Conservation (phyloP, 169 alveolate species). For the Plasmodium blacklocki region DNA sequence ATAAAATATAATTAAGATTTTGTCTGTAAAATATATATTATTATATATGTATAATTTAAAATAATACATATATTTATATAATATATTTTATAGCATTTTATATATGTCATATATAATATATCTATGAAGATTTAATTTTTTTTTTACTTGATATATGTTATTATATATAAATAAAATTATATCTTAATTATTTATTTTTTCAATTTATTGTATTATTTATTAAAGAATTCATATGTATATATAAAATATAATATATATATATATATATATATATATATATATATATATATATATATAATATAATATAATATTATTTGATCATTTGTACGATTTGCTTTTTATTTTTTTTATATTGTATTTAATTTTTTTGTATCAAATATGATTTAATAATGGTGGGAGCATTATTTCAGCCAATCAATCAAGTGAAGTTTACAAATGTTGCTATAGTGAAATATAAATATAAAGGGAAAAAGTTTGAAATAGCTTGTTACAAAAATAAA, state of each 20-base stretch:
- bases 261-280: not conserved
- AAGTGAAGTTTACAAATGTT: conserved; percentile 95
- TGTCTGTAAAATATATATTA: too few relatives aligned
- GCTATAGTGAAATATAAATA: conserved; percentile 94
- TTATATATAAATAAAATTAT: too few relatives aligned
- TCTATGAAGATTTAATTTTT: too few relatives aligned
- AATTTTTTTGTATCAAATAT: conserved; percentile 30
- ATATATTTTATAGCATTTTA: too few relatives aligned
- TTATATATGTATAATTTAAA: too few relatives aligned
- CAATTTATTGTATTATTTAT: not conserved
- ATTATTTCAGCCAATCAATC: conserved; percentile 94
- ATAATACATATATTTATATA: too few relatives aligned
- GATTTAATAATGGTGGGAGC: conserved; percentile 82
- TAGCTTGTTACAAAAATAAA: conserved; percentile 98
- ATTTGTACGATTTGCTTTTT: conserved; percentile 1
- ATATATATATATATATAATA: not conserved
- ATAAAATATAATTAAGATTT: too few relatives aligned
- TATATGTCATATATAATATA: too few relatives aligned
- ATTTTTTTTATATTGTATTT: not conserved
- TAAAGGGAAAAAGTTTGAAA: conserved; percentile 93
- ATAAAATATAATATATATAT: not conserved
- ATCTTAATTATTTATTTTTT: not conserved
- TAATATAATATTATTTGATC: not conserved
- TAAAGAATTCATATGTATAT: not conserved
- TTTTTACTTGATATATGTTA: too few relatives aligned